phyloP scores from a whole-genome alignment of 2,329 filamentous ascomycete species.

The Colletotrichum simmondsii region DNA sequence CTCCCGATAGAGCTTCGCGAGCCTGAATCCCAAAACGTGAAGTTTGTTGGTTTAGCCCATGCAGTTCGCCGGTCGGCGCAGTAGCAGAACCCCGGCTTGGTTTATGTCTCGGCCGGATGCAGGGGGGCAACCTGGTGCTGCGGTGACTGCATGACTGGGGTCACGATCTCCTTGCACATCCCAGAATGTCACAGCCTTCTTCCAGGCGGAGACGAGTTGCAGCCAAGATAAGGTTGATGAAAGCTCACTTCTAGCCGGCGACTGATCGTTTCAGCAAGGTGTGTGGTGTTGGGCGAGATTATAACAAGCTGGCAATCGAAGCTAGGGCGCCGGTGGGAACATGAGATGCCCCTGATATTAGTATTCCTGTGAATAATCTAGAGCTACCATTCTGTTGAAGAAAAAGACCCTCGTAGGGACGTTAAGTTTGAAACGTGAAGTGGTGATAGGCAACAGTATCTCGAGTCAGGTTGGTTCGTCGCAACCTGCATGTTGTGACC shows the following conservation, averaged over 20 bases:
- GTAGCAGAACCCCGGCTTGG: neutral
- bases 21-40: neutral
- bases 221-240: too few species aligned
- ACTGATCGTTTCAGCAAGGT: neutral
- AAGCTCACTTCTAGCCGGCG: too few species aligned
- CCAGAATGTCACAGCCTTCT: neutral
- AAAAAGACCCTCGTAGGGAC: neutral
- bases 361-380: too few species aligned
- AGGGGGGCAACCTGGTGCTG: neutral
- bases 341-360: too few species aligned
- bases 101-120: neutral
- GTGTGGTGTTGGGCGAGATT: neutral
- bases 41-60: neutral
- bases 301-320: too few species aligned
- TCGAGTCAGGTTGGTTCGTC: neutral
- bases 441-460: neutral
- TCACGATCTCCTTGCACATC: neutral
- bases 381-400: too few species aligned
- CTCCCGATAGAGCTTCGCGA: neutral
- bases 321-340: too few species aligned
- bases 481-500: neutral
- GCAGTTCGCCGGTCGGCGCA: neutral
- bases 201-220: neutral
- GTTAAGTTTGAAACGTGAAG: neutral
- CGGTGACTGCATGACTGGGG: neutral